These are phyloP conservation scores for Moricandia arvensis DNA, from an alignment of 345 rosid genomes.

Conservation along the genomic window DNA sequence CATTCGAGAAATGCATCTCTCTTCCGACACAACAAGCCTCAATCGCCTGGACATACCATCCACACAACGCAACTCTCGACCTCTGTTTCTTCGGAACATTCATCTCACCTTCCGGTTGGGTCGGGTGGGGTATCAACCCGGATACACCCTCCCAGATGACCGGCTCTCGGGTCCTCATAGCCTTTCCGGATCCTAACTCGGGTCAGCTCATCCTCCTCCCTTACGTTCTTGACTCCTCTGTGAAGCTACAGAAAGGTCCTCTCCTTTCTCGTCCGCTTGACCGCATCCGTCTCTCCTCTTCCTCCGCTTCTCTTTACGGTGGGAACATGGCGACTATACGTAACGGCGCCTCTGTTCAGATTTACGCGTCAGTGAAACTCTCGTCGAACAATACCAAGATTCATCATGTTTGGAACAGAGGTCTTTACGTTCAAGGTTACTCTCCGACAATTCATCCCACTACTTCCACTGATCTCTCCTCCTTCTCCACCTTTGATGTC, in stretches of 20 bases:
- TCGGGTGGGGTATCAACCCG: slow-evolving; percentile 85
- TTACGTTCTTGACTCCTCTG: slow-evolving; percentile 68
- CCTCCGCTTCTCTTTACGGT: slow-evolving; percentile 88
- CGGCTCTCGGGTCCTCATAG: slow-evolving; percentile 70
- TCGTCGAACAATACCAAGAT: slow-evolving; percentile 58
- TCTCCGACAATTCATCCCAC: slow-evolving; percentile 98
- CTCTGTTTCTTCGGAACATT: slow-evolving; percentile 87
- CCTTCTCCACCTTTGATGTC: slow-evolving; percentile 72
- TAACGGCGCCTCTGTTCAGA: slow-evolving; percentile 77
- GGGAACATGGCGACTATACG: slow-evolving; percentile 90
- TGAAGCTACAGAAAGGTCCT: slow-evolving; percentile 80
- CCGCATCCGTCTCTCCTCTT: slow-evolving; percentile 55
- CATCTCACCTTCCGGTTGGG: slow-evolving; percentile 99
- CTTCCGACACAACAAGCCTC: slow-evolving; percentile 96
- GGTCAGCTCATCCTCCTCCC: slow-evolving; percentile 81
- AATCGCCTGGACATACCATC: slow-evolving; percentile 86
- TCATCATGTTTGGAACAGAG: slow-evolving; percentile 92
- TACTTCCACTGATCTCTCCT: slow-evolving; percentile 72
- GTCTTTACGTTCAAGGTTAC: slow-evolving; percentile 95
- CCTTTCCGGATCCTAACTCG: slow-evolving; percentile 89
- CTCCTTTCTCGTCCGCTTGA: slow-evolving; percentile 85
- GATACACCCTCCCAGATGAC: slow-evolving; percentile 67
- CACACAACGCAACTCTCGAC: slow-evolving; percentile 76
- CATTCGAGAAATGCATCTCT: slow-evolving; percentile 68
- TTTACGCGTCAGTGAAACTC: slow-evolving; percentile 66